Evolutionary conservation across 2,329 filamentous ascomycete genomes (phyloP).

Genomic region (Talaromyces sp.): DNA sequence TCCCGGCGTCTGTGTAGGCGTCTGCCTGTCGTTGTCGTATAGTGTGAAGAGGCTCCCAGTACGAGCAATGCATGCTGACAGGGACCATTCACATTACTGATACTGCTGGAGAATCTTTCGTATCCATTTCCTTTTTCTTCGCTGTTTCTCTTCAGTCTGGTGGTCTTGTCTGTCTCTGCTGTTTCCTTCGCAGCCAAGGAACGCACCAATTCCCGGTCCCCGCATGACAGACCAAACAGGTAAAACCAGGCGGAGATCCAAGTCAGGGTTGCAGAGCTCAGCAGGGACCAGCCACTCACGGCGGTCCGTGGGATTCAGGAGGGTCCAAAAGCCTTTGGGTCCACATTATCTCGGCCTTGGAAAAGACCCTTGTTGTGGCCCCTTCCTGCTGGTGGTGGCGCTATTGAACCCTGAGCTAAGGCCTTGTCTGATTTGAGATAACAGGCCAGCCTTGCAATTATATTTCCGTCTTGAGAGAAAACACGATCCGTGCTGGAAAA

Average conservation of each 20-base stretch:
- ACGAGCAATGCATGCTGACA: no score
- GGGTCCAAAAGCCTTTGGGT: neutral
- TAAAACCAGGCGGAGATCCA: conserved; percentile 17
- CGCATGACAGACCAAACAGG: conserved; percentile 13
- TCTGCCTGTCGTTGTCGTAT: no score
- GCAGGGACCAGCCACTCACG: conserved; percentile 20
- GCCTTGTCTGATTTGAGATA: no score
- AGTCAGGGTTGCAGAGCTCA: conserved; percentile 19
- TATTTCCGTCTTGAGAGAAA: no score
- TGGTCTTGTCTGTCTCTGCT: neutral
- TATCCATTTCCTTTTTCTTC: conserved; percentile 1
- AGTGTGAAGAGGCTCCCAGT: no score
- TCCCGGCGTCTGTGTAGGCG: no score
- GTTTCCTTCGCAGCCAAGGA: neutral
- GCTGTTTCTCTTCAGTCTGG: neutral
- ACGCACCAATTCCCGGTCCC: conserved; percentile 17
- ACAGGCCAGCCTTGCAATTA: no score
- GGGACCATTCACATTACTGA: conserved; percentile 3
- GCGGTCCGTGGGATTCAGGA: neutral
- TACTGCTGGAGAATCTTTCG: conserved; percentile 10
- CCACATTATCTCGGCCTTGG: conserved; percentile 1
- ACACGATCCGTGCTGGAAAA: no score
- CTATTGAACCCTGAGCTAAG: conserved; percentile 7
- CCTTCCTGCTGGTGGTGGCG: conserved; percentile 6
- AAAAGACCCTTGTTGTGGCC: conserved; percentile 10